These are phyloP conservation scores for Venturia nashicola DNA, from an alignment of 2,329 filamentous ascomycete genomes.

Conservation along the genomic window DNA sequence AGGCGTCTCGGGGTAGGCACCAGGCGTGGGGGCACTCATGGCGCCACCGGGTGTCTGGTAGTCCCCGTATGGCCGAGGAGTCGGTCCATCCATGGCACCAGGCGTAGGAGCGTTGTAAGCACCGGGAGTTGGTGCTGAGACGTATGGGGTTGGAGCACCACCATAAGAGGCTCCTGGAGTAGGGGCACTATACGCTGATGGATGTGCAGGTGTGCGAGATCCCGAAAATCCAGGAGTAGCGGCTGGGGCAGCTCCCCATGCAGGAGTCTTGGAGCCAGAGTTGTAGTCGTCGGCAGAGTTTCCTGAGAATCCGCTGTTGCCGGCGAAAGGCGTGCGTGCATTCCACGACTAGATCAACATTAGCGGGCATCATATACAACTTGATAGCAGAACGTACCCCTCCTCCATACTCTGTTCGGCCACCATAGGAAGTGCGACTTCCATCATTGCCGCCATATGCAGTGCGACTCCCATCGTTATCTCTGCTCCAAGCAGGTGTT, in stretches of 20 bases:
- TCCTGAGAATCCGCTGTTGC: constrained; percentile 55
- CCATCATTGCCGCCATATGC: constrained; percentile 42
- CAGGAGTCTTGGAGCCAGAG: constrained; percentile 66
- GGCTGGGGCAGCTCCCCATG: constrained; percentile 18
- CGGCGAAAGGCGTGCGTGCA: constrained; percentile 47
- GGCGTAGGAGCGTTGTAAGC: constrained; percentile 40
- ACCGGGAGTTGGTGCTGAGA: constrained; percentile 33
- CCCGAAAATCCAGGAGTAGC: background rate
- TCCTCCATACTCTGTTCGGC: constrained; percentile 37
- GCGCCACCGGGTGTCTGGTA: constrained; percentile 11
- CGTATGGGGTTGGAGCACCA: constrained; percentile 33
- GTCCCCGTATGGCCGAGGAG: constrained; percentile 14
- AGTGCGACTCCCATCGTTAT: constrained; percentile 28
- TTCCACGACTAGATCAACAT: constrained; percentile 13
- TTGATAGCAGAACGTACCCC: constrained; percentile 18
- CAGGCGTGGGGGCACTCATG: constrained; percentile 41
- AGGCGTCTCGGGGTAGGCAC: constrained; percentile 28
- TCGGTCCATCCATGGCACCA: constrained; percentile 18
- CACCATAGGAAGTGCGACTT: constrained; percentile 61
- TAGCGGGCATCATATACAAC: constrained; percentile 13
- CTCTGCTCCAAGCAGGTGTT: constrained; percentile 25
- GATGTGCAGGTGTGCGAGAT: constrained; percentile 7
- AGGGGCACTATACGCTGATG: constrained; percentile 42
- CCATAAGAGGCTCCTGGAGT: constrained; percentile 24
- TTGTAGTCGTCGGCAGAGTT: constrained; percentile 32